Percentiles rank a stretch among this genome's conserved stretches.
Conservation (phyloP, 306 rosid genomes). For the Biancaea sappan region DNA sequence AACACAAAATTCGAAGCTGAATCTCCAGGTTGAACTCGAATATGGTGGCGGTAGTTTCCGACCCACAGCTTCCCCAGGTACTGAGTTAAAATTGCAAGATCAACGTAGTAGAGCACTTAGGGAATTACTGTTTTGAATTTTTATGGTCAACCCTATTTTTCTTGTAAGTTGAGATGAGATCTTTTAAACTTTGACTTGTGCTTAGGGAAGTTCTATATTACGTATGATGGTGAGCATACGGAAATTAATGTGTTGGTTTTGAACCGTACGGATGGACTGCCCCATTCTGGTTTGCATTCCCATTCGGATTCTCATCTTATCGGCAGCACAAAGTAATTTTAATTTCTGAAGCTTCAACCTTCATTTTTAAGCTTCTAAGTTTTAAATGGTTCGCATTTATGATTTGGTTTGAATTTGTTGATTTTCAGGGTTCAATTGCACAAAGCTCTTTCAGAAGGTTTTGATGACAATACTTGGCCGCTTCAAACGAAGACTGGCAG, state of each 20-base stretch:
- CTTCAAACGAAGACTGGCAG: slow-evolving; percentile 88
- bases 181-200: slow-evolving; percentile 17
- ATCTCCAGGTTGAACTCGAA: slow-evolving; percentile 80
- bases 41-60: slow-evolving; percentile 68
- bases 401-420: neutral
- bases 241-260: slow-evolving; percentile 69
- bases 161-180: neutral
- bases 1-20: slow-evolving; percentile 91
- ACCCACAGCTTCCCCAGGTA: slow-evolving; percentile 79
- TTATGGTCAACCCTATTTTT: neutral
- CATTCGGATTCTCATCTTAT: no score
- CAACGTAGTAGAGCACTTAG: neutral
- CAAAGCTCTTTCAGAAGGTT: slow-evolving; percentile 81
- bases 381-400: neutral
- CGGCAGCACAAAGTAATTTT: slow-evolving; percentile 73
- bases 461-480: slow-evolving; percentile 79
- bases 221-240: slow-evolving; percentile 78
- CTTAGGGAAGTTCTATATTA: slow-evolving; percentile 71
- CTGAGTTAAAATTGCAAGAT: neutral
- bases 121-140: neutral
- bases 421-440: slow-evolving; percentile 69
- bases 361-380: neutral
- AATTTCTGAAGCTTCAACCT: neutral
- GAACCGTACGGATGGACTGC: slow-evolving; percentile 86
- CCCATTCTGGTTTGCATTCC: no score